These are phyloP conservation scores for Flaveria linearis DNA, from an alignment of 129 eudicot species.

Conservation along the genomic window DNA sequence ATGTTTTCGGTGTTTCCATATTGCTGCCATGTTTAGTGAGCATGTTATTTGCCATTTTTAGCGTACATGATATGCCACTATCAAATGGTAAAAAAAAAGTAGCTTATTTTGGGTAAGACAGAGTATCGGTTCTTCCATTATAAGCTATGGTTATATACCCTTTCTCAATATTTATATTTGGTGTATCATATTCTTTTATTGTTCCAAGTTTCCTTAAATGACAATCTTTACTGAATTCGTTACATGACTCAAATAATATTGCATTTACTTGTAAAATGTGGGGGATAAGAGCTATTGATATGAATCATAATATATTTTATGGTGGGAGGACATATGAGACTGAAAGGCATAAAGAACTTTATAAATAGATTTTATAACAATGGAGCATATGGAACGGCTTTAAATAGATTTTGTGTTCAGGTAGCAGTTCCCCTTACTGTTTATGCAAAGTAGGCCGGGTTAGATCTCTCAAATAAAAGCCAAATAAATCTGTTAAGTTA, in stretches of 20 bases:
- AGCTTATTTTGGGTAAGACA: conserved; percentile 97
- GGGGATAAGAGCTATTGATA: conserved; percentile 94
- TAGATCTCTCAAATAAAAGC: conserved; percentile 4
- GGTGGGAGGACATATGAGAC: conserved; percentile 33
- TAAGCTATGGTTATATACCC: conserved; percentile 89
- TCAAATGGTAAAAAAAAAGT: conserved; percentile 93
- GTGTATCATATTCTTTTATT: conserved; percentile 99
- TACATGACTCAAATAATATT: no score
- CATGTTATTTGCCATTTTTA: no score
- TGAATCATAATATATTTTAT: conserved; percentile 95
- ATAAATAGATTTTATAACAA: conserved; percentile 84
- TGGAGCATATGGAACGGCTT: conserved; percentile 90
- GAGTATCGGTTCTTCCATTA: conserved; percentile 93
- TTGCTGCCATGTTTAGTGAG: no score
- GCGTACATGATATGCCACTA: no score
- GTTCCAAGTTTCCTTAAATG: conserved; percentile 95
- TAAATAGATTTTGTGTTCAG: conserved; percentile 95
- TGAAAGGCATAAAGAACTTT: no score
- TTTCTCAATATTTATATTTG: conserved; percentile 93
- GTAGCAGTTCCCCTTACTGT: conserved; percentile 98
- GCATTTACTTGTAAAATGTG: conserved; percentile 97
- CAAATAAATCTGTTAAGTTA: background rate
- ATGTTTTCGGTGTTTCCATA: no score
- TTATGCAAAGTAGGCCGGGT: conserved; percentile 99
- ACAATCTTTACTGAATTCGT: conserved; percentile 87